Evolutionary conservation across 2,329 filamentous ascomycete genomes (phyloP).

Genomic region (Aspergillus spinulosporus): DNA sequence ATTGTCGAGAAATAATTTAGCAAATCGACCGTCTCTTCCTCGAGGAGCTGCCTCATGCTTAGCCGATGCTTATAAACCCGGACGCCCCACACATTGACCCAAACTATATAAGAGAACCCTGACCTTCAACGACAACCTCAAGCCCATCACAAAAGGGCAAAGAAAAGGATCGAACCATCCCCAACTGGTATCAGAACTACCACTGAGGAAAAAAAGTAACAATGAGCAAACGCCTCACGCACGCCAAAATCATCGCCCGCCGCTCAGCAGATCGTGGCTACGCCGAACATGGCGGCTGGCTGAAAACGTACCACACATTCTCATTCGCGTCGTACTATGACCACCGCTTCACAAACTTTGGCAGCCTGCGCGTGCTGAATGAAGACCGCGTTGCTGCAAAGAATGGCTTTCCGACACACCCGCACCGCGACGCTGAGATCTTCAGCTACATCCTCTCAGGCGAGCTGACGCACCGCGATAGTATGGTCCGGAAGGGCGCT

Average conservation of each 20-base stretch:
- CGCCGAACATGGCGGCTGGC: conserved; percentile 80
- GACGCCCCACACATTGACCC: neutral
- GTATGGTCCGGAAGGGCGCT: conserved; percentile 70
- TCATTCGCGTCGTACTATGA: conserved; percentile 73
- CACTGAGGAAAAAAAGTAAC: neutral
- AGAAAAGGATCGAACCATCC: neutral
- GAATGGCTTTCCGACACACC: conserved; percentile 80
- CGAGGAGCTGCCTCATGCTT: neutral
- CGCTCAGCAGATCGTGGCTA: conserved; percentile 72
- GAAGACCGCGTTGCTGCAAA: conserved; percentile 77
- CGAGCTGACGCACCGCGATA: conserved; percentile 84
- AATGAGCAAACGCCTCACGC: conserved; percentile 64
- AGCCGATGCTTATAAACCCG: neutral
- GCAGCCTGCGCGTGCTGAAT: conserved; percentile 79
- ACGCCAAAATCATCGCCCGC: conserved; percentile 73
- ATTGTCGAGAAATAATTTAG: too few species aligned
- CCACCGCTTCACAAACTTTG: conserved; percentile 67
- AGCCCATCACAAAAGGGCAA: neutral
- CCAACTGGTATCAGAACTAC: neutral
- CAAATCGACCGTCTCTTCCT: too few species aligned
- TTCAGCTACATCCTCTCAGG: conserved; percentile 85
- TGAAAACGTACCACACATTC: conserved; percentile 85
- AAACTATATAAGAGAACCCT: neutral
- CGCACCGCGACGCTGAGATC: conserved; percentile 84
- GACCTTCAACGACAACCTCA: neutral